A percentile compares a stretch with the other conserved stretches of the same genome.
phyloP scores from a whole-genome alignment of 2,329 filamentous ascomycete species.

The Phoma herbarum region DNA sequence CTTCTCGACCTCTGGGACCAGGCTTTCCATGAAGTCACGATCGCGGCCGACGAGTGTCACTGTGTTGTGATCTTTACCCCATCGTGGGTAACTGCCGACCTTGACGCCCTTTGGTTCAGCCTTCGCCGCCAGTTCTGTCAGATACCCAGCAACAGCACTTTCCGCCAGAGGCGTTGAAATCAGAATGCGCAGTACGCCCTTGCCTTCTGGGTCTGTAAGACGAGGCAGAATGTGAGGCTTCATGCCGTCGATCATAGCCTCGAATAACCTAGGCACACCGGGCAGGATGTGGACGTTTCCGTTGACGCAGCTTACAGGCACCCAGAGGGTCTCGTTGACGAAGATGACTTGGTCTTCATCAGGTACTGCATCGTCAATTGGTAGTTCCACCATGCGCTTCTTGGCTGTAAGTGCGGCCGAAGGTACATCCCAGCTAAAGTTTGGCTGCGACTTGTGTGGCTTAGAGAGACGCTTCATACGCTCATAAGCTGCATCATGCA shows the following conservation, averaged over 20 bases:
- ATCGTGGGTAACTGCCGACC: conserved; percentile 93
- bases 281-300: conserved; percentile 94
- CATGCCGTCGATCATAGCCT: conserved; percentile 78
- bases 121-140: conserved; percentile 79
- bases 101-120: conserved; percentile 83
- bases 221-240: conserved; percentile 76
- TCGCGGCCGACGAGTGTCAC: conserved; percentile 87
- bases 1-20: conserved; percentile 79
- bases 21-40: conserved; percentile 76
- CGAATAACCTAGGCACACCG: conserved; percentile 86
- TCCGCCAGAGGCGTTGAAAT: conserved; percentile 90
- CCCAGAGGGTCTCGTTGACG: conserved; percentile 83
- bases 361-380: conserved; percentile 73
- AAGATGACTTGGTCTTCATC: conserved; percentile 79
- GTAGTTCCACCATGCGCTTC: conserved; percentile 88
- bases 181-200: conserved; percentile 78
- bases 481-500: conserved; percentile 79
- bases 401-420: conserved; percentile 81
- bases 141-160: conserved; percentile 81
- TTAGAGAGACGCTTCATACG: conserved; percentile 86
- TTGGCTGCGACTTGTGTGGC: conserved; percentile 73
- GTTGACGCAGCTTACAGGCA: conserved; percentile 87
- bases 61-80: conserved; percentile 87
- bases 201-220: conserved; percentile 79
- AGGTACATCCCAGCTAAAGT: conserved; percentile 86